These are phyloP conservation scores for Microthyrium microscopicum DNA, from an alignment of 2,329 filamentous ascomycete genomes.

Conservation along the genomic window DNA sequence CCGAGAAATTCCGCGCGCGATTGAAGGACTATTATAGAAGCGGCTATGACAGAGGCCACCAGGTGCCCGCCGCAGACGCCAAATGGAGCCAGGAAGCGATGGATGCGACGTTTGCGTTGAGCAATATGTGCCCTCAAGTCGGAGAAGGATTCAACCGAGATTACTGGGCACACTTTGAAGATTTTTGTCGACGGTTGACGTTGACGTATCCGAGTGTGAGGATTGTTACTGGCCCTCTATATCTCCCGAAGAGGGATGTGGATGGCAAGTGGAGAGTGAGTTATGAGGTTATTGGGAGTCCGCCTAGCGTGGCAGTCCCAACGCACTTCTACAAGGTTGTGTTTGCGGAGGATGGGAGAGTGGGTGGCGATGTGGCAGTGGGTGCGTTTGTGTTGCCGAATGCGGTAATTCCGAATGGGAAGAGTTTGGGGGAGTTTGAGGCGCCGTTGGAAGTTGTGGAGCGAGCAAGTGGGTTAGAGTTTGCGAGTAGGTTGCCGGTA, in stretches of 20 bases:
- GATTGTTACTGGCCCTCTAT: slow-evolving; percentile 84
- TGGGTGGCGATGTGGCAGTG: slow-evolving; percentile 59
- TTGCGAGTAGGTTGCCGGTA: slow-evolving; percentile 61
- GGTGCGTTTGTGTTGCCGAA: slow-evolving; percentile 95
- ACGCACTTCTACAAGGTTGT: slow-evolving; percentile 99
- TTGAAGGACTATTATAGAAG: slow-evolving; percentile 89
- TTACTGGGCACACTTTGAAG: slow-evolving; percentile 98
- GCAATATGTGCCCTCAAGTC: slow-evolving; percentile 97
- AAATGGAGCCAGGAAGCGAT: slow-evolving; percentile 92
- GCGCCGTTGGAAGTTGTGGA: slow-evolving; percentile 88
- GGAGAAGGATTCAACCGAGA: slow-evolving; percentile 97
- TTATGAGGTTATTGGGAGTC: slow-evolving; percentile 90
- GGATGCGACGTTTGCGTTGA: slow-evolving; percentile 84
- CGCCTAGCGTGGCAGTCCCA: slow-evolving; percentile 86
- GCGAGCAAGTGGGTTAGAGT: slow-evolving; percentile 80
- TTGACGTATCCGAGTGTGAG: slow-evolving; percentile 68
- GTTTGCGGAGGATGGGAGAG: slow-evolving; percentile 68
- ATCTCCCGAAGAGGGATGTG: slow-evolving; percentile 70
- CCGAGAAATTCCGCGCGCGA: slow-evolving; percentile 72
- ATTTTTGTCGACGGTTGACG: slow-evolving; percentile 81
- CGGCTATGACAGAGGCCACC: slow-evolving; percentile 90
- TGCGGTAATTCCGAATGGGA: slow-evolving; percentile 70
- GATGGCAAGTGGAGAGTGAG: slow-evolving; percentile 92
- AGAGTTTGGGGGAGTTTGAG: slow-evolving; percentile 81
- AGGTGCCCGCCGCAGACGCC: slow-evolving; percentile 89